Evolutionary conservation across 2,329 filamentous ascomycete species (phyloP).

Genomic region (Capronia epimyces): DNA sequence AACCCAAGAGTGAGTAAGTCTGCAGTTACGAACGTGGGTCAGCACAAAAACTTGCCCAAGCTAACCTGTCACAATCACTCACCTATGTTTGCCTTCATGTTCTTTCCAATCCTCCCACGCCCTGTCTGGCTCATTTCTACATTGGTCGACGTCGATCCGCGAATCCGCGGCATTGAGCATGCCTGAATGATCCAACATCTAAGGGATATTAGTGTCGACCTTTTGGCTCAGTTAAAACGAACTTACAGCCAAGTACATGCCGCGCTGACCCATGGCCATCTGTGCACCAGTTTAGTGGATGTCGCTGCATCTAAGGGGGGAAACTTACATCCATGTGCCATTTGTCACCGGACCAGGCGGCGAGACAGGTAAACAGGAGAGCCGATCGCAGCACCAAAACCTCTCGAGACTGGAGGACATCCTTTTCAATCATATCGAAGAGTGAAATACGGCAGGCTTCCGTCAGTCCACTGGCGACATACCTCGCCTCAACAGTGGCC

Average conservation of each 20-base stretch:
- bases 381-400: conserved; percentile 60
- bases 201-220: not conserved
- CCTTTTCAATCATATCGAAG: conserved; percentile 66
- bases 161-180: conserved; percentile 54
- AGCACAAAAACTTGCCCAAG: not conserved
- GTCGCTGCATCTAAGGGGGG: not conserved
- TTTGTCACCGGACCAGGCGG: conserved; percentile 69
- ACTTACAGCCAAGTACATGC: conserved; percentile 63
- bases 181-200: conserved; percentile 66
- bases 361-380: conserved; percentile 61
- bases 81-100: conserved; percentile 59
- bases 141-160: conserved; percentile 42
- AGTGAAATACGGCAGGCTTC: conserved; percentile 68
- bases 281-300: conserved; percentile 12
- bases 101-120: conserved; percentile 62
- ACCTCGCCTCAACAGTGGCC: conserved; percentile 59
- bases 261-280: conserved; percentile 66
- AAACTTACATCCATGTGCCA: conserved; percentile 61
- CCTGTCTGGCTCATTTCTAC: conserved; percentile 45
- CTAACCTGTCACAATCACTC: conserved; percentile 30
- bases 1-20: conserved; percentile 69
- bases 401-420: conserved; percentile 62
- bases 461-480: conserved; percentile 60
- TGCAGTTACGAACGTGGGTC: conserved; percentile 32
- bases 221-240: not conserved